Evolutionary conservation across 441 rosid species (phyloP).

Genomic region (Brassica hybrid): DNA sequence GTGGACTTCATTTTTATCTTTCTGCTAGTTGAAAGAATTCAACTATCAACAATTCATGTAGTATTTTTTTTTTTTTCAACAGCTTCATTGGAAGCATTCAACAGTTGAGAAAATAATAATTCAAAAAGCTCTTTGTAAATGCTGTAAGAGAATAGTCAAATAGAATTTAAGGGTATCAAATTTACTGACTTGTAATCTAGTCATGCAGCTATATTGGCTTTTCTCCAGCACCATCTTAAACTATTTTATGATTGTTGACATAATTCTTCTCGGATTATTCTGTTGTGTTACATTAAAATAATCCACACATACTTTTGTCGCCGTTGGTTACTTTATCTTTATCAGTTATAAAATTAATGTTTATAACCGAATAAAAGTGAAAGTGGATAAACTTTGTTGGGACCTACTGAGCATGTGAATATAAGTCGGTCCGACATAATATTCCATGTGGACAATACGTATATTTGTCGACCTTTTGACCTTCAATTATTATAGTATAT

Average conservation of each 20-base stretch:
- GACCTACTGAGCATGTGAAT: constrained; percentile 38
- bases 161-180: constrained; percentile 15
- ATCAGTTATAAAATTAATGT: constrained; percentile 5
- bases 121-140: too few relatives aligned
- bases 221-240: constrained; percentile 27
- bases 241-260: constrained; percentile 22
- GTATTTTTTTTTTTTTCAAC: too few relatives aligned
- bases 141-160: too few relatives aligned
- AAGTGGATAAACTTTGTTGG: constrained; percentile 33
- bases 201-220: constrained; percentile 35
- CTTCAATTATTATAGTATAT: constrained; percentile 6
- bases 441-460: constrained; percentile 33
- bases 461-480: constrained; percentile 24
- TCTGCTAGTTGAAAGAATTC: too few relatives aligned
- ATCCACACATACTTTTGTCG: constrained; percentile 37
- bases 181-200: constrained; percentile 39
- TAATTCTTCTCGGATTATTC: constrained; percentile 34
- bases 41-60: too few relatives aligned
- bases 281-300: constrained; percentile 20
- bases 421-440: constrained; percentile 17
- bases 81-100: too few relatives aligned
- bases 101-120: too few relatives aligned
- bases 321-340: constrained; percentile 37
- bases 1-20: too few relatives aligned
- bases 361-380: constrained; percentile 26